Percentiles rank a stretch among this genome's conserved stretches.
These are phyloP conservation scores for Macroventuria anomochaeta DNA, from an alignment of 2,329 filamentous ascomycete species.

Conservation along the genomic window DNA sequence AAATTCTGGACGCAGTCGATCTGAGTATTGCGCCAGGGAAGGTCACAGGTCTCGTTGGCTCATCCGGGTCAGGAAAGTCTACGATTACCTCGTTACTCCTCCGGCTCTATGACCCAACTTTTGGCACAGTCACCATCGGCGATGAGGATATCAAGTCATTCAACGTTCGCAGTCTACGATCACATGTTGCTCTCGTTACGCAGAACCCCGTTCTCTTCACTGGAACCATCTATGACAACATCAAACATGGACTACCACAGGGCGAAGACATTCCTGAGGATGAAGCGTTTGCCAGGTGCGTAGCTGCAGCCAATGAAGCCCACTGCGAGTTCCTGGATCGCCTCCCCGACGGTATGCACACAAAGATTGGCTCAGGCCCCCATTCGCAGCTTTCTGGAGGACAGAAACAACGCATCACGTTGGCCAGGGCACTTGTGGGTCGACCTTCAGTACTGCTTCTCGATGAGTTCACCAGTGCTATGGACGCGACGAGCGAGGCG, in stretches of 20 bases:
- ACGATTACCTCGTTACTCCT: slow-evolving; percentile 54
- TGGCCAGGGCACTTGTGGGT: slow-evolving; percentile 46
- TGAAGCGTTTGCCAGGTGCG: slow-evolving; percentile 55
- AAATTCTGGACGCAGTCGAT: slow-evolving; percentile 49
- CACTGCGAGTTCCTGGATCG: slow-evolving; percentile 54
- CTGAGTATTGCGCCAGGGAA: slow-evolving; percentile 48
- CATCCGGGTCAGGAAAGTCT: slow-evolving; percentile 54
- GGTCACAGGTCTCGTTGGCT: slow-evolving; percentile 55
- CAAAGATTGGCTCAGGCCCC: slow-evolving; percentile 41
- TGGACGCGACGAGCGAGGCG: slow-evolving; percentile 39
- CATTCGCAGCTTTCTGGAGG: slow-evolving; percentile 47
- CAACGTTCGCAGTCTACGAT: slow-evolving; percentile 42
- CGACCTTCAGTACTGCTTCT: slow-evolving; percentile 44
- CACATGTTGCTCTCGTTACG: slow-evolving; percentile 42
- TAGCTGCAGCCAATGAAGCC: slow-evolving; percentile 61
- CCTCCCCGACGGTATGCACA: slow-evolving; percentile 45
- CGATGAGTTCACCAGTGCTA: slow-evolving; percentile 48
- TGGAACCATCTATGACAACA: slow-evolving; percentile 48
- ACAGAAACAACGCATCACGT: slow-evolving; percentile 48
- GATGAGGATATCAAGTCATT: slow-evolving; percentile 34
- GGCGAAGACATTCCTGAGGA: slow-evolving; percentile 31
- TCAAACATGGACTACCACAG: slow-evolving; percentile 40
- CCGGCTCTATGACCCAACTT: slow-evolving; percentile 48
- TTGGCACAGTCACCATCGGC: slow-evolving; percentile 39
- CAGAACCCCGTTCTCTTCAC: slow-evolving; percentile 45